These are phyloP conservation scores for Eutrema yunnanense DNA, from an alignment of 345 rosid genomes.

Conservation along the genomic window DNA sequence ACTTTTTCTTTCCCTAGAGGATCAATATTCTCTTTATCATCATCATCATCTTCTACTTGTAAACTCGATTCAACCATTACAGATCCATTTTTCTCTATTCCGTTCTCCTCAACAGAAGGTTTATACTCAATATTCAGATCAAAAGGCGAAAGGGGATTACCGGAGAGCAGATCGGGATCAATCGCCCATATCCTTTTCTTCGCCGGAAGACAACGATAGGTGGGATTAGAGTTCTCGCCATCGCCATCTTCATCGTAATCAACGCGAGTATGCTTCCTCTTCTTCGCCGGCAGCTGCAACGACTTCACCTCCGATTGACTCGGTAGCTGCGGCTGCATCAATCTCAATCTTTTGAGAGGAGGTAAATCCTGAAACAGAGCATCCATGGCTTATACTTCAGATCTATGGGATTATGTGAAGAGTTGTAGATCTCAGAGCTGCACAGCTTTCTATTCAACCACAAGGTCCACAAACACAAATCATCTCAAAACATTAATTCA, in stretches of 20 bases:
- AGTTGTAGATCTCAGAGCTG: not conserved
- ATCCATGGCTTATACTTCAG: constrained; percentile 39
- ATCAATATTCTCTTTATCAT: constrained; percentile 23
- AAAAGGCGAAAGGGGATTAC: constrained; percentile 43
- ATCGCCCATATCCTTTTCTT: constrained; percentile 90
- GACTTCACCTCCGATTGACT: constrained; percentile 27
- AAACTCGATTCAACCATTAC: constrained; percentile 9
- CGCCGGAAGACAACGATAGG: constrained; percentile 50
- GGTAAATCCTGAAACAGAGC: constrained; percentile 45
- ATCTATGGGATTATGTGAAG: constrained; percentile 10
- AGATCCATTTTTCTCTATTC: not conserved
- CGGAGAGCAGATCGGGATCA: constrained; percentile 45
- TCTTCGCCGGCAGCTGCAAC: constrained; percentile 65
- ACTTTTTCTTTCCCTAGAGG: constrained; percentile 1
- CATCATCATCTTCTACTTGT: constrained; percentile 9
- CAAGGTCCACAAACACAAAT: too few species aligned
- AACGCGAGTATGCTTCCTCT: constrained; percentile 55
- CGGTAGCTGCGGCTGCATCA: constrained; percentile 38
- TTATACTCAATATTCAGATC: constrained; percentile 71
- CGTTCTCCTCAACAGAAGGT: constrained; percentile 27
- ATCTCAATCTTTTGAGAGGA: constrained; percentile 65
- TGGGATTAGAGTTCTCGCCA: not conserved
- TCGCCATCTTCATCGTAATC: not conserved
- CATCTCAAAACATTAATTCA: too few species aligned
- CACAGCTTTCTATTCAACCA: too few species aligned